Percentiles rank a stretch among this genome's conserved stretches.
phyloP scores from a whole-genome alignment of 805 yeast genomes.

The Starmerella roubikii region DNA sequence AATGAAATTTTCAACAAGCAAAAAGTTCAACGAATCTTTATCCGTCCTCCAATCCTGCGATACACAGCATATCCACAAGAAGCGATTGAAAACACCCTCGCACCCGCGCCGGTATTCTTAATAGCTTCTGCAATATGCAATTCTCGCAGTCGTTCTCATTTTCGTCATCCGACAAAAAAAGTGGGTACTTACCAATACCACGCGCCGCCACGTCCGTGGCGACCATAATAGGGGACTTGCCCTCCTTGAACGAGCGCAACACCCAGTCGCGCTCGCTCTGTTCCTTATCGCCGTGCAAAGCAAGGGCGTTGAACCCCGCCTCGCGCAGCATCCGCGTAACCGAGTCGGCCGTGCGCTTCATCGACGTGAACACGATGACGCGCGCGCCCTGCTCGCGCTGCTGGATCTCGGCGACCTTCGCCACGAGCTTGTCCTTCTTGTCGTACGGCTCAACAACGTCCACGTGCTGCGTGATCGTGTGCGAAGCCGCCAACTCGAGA shows the following conservation, averaged over 20 bases:
- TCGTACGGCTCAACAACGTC: constrained; percentile 87
- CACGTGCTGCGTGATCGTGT: constrained; percentile 83
- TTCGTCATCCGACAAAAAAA: not conserved
- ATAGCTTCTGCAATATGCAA: constrained; percentile 18
- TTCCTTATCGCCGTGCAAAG: constrained; percentile 96
- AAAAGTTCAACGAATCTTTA: not conserved
- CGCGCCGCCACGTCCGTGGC: constrained; percentile 99
- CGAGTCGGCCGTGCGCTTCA: constrained; percentile 96
- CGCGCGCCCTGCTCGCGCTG: constrained; percentile 45
- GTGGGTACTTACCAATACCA: constrained; percentile 48
- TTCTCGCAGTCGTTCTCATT: not conserved
- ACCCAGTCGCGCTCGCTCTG: constrained; percentile 99
- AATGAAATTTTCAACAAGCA: not conserved
- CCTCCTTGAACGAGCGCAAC: constrained; percentile 76
- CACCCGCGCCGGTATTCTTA: constrained; percentile 11
- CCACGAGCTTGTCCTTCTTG: constrained; percentile 79
- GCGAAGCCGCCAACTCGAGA: constrained; percentile 89
- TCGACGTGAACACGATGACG: constrained; percentile 82
- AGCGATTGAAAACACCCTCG: constrained; percentile 12
- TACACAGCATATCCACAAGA: constrained; percentile 9
- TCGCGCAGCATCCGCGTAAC: constrained; percentile 79
- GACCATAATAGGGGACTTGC: constrained; percentile 92
- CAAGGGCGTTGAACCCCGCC: constrained; percentile 98
- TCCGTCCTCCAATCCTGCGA: too few species aligned
- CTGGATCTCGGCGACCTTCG: constrained; percentile 74